Evolutionary conservation across 345 rosid genomes (phyloP), one percentile per base, ranked within the genome.

Genomic region (Laguncularia racemosa): DNA sequence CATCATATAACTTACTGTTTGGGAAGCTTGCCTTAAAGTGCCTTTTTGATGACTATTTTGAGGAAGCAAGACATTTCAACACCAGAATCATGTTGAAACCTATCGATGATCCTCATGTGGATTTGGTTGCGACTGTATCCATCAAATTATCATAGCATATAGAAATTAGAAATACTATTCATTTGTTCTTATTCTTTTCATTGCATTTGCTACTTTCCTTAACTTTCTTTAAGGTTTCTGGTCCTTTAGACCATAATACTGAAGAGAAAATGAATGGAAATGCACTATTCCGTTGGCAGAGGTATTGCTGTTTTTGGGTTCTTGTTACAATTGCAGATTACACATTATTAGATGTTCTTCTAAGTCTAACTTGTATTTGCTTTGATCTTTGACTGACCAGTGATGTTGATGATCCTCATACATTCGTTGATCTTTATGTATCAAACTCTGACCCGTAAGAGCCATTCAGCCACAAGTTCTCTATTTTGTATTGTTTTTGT

Each of bases 71-170:
- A 54, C 84, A 70, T 55, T 88, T 88, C 53, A 76, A 73, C 52
- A 80, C 90, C 15, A 79, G 78, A 56, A 78, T 91, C 46, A 56
- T 91, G 80, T 71, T 91, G 71, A 91, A 88, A 71, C 98, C 98
- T 13, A 64, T 88, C 17, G 96, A 91, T 67, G 98, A 91, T 43
- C 95, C 98, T 61, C 88, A 86, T 23, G 96, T 91, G 12, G 95
- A 91, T 75, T 67, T 91, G 76, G 73, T 84, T 74, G 96, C 95
- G 46, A 84, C 95, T 43, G 98, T 91, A 90, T 81, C 81, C 86
- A 16, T 60, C 2, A 18, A 47, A 3, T 43, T 47, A 40, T 52
- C 2, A 45, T 47, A 49, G 49, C 40, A 12, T 57, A 16, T 46
- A 47, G 20, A 16, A 43, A 18, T 40, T 8, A 9, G 2, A 2